Evolutionary conservation across 2,329 filamentous ascomycete genomes (phyloP).

Genomic region (Scopulariopsis brevicaulis): DNA sequence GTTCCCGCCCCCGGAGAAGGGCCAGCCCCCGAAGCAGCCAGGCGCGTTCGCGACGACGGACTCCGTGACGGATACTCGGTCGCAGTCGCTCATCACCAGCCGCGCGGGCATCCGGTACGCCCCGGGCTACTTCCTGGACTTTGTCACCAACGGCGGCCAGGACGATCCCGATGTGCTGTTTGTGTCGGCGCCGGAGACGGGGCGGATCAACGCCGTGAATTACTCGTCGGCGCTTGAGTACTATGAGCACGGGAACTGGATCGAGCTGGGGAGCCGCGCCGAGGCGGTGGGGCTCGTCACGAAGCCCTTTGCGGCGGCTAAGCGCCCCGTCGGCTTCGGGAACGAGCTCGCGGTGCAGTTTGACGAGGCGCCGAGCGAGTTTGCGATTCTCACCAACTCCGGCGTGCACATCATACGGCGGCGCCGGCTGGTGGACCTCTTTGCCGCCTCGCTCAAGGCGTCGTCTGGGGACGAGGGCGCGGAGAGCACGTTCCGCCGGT

Average conservation of each 20-base stretch:
- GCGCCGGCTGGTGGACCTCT: conserved; percentile 79
- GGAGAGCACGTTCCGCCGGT: conserved; percentile 70
- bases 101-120: conserved; percentile 53
- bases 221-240: conserved; percentile 45
- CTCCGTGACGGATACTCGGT: conserved; percentile 32
- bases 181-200: conserved; percentile 77
- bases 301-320: conserved; percentile 57
- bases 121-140: conserved; percentile 85
- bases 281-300: conserved; percentile 73
- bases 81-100: conserved; percentile 34
- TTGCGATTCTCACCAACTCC: conserved; percentile 83
- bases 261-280: conserved; percentile 60
- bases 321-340: conserved; percentile 67
- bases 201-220: conserved; percentile 58
- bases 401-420: conserved; percentile 81
- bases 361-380: conserved; percentile 68
- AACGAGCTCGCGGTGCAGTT: conserved; percentile 97
- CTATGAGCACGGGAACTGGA: conserved; percentile 70
- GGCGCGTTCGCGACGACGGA: conserved; percentile 22
- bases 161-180: conserved; percentile 60
- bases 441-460: conserved; percentile 68
- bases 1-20: conserved; percentile 57
- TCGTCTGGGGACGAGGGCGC: conserved; percentile 68
- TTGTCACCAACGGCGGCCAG: conserved; percentile 49
- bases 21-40: conserved; percentile 11